Conservation (phyloP, 192 early-diverging fungal species). For the Dimargaris cristalligena region DNA sequence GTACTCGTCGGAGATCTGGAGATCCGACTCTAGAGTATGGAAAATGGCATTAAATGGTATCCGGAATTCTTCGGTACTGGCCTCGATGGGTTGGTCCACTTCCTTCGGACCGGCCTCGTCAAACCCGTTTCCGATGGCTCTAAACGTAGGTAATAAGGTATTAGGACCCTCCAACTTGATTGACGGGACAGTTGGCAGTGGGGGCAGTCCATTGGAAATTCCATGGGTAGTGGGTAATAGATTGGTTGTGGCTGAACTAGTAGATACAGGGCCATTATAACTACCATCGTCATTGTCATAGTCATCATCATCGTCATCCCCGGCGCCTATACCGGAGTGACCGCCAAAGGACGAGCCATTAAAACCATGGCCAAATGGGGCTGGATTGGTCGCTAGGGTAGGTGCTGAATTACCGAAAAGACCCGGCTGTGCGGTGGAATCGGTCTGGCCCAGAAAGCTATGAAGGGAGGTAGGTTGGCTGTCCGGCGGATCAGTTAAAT, state of each 20-base stretch:
- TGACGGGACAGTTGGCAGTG: background rate
- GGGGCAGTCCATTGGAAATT: background rate
- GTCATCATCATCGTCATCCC: constrained; percentile 27
- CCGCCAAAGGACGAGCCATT: constrained; percentile 9
- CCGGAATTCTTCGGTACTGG: background rate
- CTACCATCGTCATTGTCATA: constrained; percentile 14
- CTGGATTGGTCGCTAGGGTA: background rate
- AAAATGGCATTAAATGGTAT: constrained; percentile 16
- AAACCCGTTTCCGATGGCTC: background rate
- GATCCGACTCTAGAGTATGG: constrained; percentile 27
- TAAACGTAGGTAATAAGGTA: background rate
- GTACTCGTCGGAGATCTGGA: constrained; percentile 20
- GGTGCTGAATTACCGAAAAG: background rate
- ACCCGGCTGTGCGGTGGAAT: background rate
- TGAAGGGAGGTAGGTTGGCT: background rate
- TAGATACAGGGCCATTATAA: background rate
- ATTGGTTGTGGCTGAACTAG: background rate
- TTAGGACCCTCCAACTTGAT: background rate
- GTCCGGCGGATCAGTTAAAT: background rate
- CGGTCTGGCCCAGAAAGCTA: background rate
- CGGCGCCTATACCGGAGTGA: constrained; percentile 26
- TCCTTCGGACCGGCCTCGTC: background rate
- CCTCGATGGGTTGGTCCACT: background rate
- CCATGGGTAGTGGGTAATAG: background rate
- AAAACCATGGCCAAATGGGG: background rate